A percentile compares a stretch with the other conserved stretches of the same genome.
These are phyloP conservation scores for Saccharomycopsis amapae DNA, from an alignment of 805 yeast genomes.

Conservation along the genomic window DNA sequence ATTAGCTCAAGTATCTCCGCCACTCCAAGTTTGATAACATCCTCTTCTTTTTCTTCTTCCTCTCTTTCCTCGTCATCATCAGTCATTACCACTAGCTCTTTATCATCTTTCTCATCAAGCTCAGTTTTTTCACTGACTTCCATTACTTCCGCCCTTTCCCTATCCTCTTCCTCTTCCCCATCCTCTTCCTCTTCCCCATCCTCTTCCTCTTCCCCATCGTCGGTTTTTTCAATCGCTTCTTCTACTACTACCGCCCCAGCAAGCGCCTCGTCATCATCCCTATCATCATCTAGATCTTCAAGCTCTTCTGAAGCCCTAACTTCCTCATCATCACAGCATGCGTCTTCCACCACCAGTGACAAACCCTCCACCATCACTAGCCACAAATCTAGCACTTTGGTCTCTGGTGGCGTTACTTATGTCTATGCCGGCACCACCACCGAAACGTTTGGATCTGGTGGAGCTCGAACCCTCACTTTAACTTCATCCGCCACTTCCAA, in stretches of 20 bases:
- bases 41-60: background rate
- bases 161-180: background rate
- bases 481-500: constrained; percentile 26
- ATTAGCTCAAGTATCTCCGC: background rate
- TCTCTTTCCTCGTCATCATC: constrained; percentile 13
- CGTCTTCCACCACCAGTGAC: background rate
- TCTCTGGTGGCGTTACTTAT: constrained; percentile 24
- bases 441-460: constrained; percentile 26
- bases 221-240: constrained; percentile 10
- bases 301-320: background rate
- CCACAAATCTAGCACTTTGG: constrained; percentile 2
- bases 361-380: background rate
- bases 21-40: constrained; percentile 8
- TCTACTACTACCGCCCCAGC: constrained; percentile 16
- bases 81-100: constrained; percentile 10
- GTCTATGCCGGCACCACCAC: constrained; percentile 30
- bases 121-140: constrained; percentile 1
- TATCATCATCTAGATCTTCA: background rate
- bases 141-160: background rate
- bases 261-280: constrained; percentile 3
- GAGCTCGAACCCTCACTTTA: constrained; percentile 28
- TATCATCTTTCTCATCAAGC: constrained; percentile 4
- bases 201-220: constrained; percentile 1
- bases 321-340: background rate
- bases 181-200: background rate